A percentile compares a stretch with the other conserved stretches of the same genome.
phyloP scores from a whole-genome alignment of 306 rosid genomes.

The Prunus campanulata region DNA sequence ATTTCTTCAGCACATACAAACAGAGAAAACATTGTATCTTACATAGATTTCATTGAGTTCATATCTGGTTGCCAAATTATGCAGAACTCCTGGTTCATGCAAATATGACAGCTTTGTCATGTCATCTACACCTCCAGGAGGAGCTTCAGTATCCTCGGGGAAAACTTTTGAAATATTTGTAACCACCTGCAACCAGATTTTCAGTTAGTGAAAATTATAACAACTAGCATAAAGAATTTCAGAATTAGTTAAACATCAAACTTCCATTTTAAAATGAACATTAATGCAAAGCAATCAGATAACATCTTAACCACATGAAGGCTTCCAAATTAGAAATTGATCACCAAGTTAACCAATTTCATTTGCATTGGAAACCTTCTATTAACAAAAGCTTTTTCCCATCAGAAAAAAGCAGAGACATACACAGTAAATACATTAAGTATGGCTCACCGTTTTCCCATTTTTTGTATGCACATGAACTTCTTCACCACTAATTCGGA shows the following conservation, averaged over 20 bases:
- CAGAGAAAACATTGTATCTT: conserved; percentile 34
- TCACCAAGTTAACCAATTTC: background rate
- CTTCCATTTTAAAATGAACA: conserved; percentile 3
- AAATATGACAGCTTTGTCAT: conserved; percentile 98
- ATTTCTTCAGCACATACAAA: conserved; percentile 9
- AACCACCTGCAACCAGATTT: conserved; percentile 59
- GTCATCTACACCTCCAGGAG: conserved; percentile 99
- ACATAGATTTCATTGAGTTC: conserved; percentile 99
- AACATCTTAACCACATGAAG: background rate
- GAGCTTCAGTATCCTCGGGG: conserved; percentile 95
- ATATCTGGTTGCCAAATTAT: conserved; percentile 95
- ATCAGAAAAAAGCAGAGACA: background rate
- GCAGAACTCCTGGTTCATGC: conserved; percentile 98
- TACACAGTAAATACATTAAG: background rate
- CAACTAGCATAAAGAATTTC: background rate
- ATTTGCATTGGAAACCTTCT: background rate
- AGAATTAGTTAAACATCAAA: conserved; percentile 10
- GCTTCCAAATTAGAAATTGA: conserved; percentile 3
- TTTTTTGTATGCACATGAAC: conserved; percentile 59
- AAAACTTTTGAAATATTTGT: conserved; percentile 79
- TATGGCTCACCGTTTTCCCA: conserved; percentile 76
- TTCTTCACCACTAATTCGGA: conserved; percentile 72
- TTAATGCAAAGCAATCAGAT: conserved; percentile 3
- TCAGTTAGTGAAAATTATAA: conserved; percentile 28
- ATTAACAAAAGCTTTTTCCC: background rate